Evolutionary conservation across 2,329 filamentous ascomycete genomes (phyloP), one percentile per base, ranked within the genome.

Genomic region (Diaporthe caulivora): DNA sequence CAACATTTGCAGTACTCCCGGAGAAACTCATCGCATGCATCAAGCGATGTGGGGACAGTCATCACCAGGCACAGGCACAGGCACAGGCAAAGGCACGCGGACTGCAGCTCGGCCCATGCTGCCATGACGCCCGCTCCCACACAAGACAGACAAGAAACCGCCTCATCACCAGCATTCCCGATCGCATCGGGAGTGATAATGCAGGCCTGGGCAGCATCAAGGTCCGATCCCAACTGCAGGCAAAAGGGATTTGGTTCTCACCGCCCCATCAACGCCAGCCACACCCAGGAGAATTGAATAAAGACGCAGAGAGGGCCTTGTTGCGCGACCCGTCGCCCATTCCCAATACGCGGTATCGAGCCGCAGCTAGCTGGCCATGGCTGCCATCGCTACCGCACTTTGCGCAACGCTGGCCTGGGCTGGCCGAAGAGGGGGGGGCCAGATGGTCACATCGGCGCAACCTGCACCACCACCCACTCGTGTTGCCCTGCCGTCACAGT

Each of bases 171-270:
- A 67, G 31, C 47, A 67, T 40, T 40, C 51, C 51, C 62, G 47
- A 67, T 40, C 47, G 47, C 62, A 51, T 40, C 62, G 62, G 62
- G 31, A 67, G 62, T 67, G 62, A 67, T 53, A 67, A 67, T 67
- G 62, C 62, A 53, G 44, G 62, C 10, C 62, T 51, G 62, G 62
- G 62, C 44, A 49, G 42, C 62, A 65, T 49, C 62, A 44, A 65
- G 26, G 62, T 18, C 62, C 62, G 62, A 51, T 51, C 31, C 13
- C 44, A 65, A 65, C 44, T 34, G 62, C 62, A 51, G 29, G 26
- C 37, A 8, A 53, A 53, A 67, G 62, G 62, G 62, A 67, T 67
- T 67, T 40, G 17, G n/a, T 40, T 37, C 62, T 67, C 62, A 67
- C 62, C 62, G 62, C 62, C 44, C 47, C 47, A 15, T 13, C 44